Evolutionary conservation across 2,329 filamentous ascomycete genomes (phyloP).

Genomic region (Alternaria sp.): DNA sequence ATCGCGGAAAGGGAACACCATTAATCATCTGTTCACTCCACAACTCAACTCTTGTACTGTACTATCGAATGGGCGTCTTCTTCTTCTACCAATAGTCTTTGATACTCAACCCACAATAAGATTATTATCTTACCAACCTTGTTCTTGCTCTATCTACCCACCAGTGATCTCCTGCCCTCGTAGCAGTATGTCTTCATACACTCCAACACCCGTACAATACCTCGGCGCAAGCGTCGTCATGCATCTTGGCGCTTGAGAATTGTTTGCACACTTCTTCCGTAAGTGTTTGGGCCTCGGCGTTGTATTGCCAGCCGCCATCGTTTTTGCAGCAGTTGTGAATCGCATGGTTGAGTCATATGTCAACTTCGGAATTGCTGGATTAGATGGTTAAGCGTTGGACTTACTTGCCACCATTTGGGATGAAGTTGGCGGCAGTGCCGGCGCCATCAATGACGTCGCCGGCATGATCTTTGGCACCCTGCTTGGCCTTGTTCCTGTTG

Average conservation of each 20-base stretch:
- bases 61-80: too few relatives aligned
- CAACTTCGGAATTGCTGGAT: not conserved
- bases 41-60: too few relatives aligned
- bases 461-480: not conserved
- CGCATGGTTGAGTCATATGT: not conserved
- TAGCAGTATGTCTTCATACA: too few relatives aligned
- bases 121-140: too few relatives aligned
- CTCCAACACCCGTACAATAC: not conserved
- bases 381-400: fast-evolving
- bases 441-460: not conserved
- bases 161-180: too few relatives aligned
- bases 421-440: not conserved
- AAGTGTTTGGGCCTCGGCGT: not conserved
- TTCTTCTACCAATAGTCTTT: too few relatives aligned
- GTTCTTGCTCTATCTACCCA: too few relatives aligned
- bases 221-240: not conserved
- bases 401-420: not conserved
- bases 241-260: not conserved
- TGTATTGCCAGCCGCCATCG: not conserved
- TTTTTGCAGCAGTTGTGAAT: not conserved
- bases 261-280: not conserved
- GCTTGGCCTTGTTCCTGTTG: not conserved
- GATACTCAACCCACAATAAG: too few relatives aligned
- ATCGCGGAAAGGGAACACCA: too few relatives aligned
- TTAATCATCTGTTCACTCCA: too few relatives aligned